Percentiles rank a stretch among this genome's conserved stretches.
Evolutionary conservation across 441 rosid species (phyloP).

Genomic region (Francoa sonchifolia): DNA sequence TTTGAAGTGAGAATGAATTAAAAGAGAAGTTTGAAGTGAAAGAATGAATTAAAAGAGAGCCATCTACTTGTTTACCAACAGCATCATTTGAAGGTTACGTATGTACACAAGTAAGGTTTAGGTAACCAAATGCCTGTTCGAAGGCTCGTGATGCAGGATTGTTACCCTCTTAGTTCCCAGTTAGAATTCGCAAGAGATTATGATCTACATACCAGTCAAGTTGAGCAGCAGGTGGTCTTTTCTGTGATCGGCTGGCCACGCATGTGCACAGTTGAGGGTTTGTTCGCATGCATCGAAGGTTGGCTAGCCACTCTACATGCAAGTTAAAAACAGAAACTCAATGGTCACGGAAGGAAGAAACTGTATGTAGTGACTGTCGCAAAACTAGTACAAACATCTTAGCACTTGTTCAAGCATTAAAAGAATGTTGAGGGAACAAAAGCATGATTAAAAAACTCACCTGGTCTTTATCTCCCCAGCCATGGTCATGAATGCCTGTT

Average conservation of each 20-base stretch:
- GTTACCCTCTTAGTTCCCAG: background rate
- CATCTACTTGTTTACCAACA: too few species aligned
- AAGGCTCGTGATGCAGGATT: background rate
- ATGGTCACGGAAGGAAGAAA: background rate
- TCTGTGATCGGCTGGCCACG: background rate
- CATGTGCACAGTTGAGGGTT: background rate
- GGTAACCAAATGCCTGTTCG: background rate
- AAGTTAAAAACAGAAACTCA: background rate
- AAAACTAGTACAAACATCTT: background rate
- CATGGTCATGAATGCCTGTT: constrained; percentile 70
- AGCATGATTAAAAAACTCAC: constrained; percentile 12
- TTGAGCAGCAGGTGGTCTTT: background rate
- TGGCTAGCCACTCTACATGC: background rate
- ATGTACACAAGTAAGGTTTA: background rate
- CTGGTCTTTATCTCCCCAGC: constrained; percentile 51
- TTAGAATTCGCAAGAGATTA: background rate
- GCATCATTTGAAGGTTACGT: too few species aligned
- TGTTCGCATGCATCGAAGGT: background rate
- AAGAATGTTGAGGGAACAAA: background rate
- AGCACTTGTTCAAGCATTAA: background rate
- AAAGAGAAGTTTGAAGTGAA: too few species aligned
- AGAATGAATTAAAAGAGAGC: too few species aligned
- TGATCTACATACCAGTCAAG: background rate
- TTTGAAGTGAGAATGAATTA: too few species aligned
- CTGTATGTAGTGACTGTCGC: background rate